phyloP scores from a whole-genome alignment of 2,329 filamentous ascomycete species.

The Mariannaea elegans region DNA sequence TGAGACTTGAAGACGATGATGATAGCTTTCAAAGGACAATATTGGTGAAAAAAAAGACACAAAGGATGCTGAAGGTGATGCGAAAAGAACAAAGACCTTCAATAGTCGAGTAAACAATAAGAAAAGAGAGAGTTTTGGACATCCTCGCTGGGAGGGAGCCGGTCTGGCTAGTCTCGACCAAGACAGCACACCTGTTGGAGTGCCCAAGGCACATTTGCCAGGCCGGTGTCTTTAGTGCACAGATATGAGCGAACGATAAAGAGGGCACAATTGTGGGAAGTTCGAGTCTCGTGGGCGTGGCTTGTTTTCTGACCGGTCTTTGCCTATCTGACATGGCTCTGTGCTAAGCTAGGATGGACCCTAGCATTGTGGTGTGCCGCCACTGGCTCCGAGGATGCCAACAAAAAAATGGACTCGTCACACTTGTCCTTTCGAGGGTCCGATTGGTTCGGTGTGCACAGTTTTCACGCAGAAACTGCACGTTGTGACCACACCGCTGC shows the following conservation, averaged over 20 bases:
- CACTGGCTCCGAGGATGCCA: neutral
- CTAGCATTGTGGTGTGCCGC: neutral
- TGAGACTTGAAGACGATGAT: no score
- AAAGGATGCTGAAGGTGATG: neutral
- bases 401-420: neutral
- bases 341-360: conserved; percentile 1
- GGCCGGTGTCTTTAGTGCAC: no score
- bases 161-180: no score
- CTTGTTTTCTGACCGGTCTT: neutral
- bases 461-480: no score
- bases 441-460: neutral
- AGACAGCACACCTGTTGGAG: no score
- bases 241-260: no score
- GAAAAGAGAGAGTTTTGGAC: no score
- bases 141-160: no score
- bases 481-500: neutral
- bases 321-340: neutral
- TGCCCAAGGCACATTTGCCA: no score
- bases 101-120: no score
- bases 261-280: conserved; percentile 16
- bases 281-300: neutral
- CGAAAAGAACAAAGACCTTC: neutral
- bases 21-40: no score
- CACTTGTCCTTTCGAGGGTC: neutral
- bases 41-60: neutral